These are phyloP conservation scores for Mortierella antarctica DNA, from an alignment of 192 early-diverging fungal species.

Conservation along the genomic window DNA sequence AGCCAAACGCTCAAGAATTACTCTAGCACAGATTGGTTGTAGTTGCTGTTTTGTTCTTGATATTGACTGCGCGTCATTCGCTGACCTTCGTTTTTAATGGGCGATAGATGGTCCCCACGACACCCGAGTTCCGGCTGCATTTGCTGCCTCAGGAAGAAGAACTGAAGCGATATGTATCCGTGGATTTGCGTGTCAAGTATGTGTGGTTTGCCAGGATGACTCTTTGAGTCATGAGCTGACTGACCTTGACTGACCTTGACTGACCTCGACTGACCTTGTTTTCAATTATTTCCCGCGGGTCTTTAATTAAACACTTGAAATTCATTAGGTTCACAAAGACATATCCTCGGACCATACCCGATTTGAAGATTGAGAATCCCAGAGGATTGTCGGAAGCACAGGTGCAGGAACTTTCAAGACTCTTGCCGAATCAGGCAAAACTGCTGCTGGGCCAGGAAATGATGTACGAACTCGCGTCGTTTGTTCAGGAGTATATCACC, in stretches of 20 bases:
- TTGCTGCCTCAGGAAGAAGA: constrained; percentile 60
- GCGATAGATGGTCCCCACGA: constrained; percentile 52
- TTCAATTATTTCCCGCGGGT: no score
- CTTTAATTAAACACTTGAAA: background rate
- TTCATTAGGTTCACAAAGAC: constrained; percentile 67
- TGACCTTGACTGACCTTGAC: background rate
- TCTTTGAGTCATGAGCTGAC: background rate
- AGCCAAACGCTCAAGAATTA: background rate
- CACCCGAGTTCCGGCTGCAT: constrained; percentile 64
- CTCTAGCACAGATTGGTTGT: no score
- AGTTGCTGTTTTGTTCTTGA: no score
- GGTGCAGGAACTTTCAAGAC: constrained; percentile 53
- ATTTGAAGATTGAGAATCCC: constrained; percentile 61
- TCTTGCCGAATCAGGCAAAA: constrained; percentile 52
- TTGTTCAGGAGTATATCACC: constrained; percentile 69
- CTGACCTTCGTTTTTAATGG: background rate
- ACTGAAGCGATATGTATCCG: constrained; percentile 53
- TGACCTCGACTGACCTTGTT: no score
- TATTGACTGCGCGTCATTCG: background rate
- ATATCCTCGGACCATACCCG: constrained; percentile 73
- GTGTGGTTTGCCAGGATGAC: background rate
- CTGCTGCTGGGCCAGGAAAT: constrained; percentile 69
- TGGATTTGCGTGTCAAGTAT: constrained; percentile 67
- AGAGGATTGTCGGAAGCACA: constrained; percentile 65
- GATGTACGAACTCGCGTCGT: constrained; percentile 72